A percentile compares a stretch with the other conserved stretches of the same genome.
These are phyloP conservation scores for Penicillium sclerotigenum DNA, from an alignment of 2,329 filamentous ascomycete species.

Conservation along the genomic window DNA sequence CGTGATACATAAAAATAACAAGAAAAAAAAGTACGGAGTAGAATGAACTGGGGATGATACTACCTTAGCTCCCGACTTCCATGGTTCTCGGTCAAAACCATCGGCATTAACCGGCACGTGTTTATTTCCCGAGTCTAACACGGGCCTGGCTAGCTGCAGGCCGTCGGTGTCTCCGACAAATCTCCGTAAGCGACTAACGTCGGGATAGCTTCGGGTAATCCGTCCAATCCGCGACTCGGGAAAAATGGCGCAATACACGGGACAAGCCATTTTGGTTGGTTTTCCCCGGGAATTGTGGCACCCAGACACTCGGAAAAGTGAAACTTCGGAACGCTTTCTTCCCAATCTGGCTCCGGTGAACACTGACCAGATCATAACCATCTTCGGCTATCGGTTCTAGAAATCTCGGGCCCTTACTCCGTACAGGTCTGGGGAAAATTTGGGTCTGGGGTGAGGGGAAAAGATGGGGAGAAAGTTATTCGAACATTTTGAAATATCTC, in stretches of 20 bases:
- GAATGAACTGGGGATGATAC: background rate
- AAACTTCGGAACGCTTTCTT: background rate
- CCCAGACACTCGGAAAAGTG: no score
- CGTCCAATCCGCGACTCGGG: slow-evolving; percentile 19
- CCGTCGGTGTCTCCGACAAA: background rate
- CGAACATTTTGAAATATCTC: background rate
- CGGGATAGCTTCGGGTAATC: slow-evolving; percentile 15
- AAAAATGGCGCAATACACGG: slow-evolving; percentile 14
- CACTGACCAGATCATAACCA: background rate
- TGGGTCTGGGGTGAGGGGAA: slow-evolving; percentile 7
- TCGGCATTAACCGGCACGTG: background rate
- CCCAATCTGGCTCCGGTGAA: slow-evolving; percentile 15
- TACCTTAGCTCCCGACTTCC: background rate
- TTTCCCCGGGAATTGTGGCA: background rate
- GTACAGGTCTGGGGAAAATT: slow-evolving; percentile 1
- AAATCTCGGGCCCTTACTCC: background rate
- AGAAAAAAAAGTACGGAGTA: background rate
- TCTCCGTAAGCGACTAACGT: slow-evolving; percentile 12
- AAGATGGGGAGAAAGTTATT: background rate
- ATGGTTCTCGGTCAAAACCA: background rate
- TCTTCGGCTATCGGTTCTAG: background rate
- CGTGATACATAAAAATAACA: background rate
- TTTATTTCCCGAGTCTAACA: background rate
- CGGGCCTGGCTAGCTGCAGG: background rate
- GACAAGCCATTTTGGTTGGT: background rate